Base-by-base conservation (phyloP, 1,284 basidiomycete species). In the Polyporus tsugae region DNA sequence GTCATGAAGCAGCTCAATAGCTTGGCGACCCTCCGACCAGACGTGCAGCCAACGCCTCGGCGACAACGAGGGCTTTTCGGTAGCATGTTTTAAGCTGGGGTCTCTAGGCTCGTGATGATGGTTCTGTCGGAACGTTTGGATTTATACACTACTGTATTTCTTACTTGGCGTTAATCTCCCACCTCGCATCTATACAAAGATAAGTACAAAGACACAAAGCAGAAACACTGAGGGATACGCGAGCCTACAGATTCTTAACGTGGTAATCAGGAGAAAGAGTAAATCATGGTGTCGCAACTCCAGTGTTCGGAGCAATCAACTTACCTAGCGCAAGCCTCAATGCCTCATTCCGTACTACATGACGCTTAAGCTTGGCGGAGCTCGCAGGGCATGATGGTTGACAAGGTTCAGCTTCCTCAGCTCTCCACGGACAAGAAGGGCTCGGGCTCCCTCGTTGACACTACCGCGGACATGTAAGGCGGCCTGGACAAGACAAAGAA, bases 1-100 rank as follows among this genome's bases (percentile, higher is more conserved):
- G 94, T 95, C 57, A 95, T 96, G 93, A 93, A 94, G 77, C 94
- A 95, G 70, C 86, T 97, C 38, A 95, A 95, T 76, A 91, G 93
- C 72, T 81, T 97, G 44, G 94, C 93, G 15, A 94, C 92, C 58
- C 85, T 97, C 58, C 91, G 95, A 53, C 84, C 92, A 49, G 94
- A 95, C 77, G 85, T 89, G 59, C 88, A 92, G 73, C 88, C 91
- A 41, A 83, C 87, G 10, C 86, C 89, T 39, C 87, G 92, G 64
- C 85, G 92, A 71, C 85, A 90, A 72, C 85, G 91, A 35, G 93
- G 93, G 46, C 82, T 95, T 5, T 95, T 95, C 73, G 88, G 92
- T 44, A 84, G 84, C 66, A 85, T 93, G 76, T 93, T 94, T 62
- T 73, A 46, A 65, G 46, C 3, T 6, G n/a, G 36, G 35, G 44